These are phyloP conservation scores for Pseudodiploospora longispora DNA, from an alignment of 2,329 filamentous ascomycete genomes.

Conservation along the genomic window DNA sequence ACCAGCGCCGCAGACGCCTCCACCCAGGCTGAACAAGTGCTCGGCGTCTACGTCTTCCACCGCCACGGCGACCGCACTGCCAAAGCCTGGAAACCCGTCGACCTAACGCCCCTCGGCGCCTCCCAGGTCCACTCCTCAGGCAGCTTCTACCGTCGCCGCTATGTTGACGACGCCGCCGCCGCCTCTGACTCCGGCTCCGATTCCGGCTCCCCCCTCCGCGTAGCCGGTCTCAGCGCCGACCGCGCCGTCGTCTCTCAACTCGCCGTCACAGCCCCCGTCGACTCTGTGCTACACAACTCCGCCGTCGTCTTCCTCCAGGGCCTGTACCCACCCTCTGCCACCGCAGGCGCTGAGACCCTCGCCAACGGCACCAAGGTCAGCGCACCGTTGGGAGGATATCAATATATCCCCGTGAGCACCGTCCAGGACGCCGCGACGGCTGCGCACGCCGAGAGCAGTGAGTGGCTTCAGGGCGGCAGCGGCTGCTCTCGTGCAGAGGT, in stretches of 20 bases:
- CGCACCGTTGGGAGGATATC: constrained; percentile 70
- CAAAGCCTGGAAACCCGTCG: constrained; percentile 63
- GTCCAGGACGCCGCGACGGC: constrained; percentile 47
- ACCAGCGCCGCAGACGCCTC: constrained; percentile 19
- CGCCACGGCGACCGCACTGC: constrained; percentile 84
- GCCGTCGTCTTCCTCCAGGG: constrained; percentile 76
- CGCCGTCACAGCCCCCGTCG: constrained; percentile 60
- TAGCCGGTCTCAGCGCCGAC: constrained; percentile 58
- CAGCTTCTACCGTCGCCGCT: constrained; percentile 66
- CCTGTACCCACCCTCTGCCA: constrained; percentile 68
- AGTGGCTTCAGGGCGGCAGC: constrained; percentile 51
- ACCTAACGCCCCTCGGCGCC: constrained; percentile 73
- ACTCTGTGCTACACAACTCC: constrained; percentile 73
- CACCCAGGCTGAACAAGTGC: constrained; percentile 52
- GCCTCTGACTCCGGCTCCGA: neutral
- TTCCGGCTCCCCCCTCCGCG: constrained; percentile 32
- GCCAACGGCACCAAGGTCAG: constrained; percentile 61
- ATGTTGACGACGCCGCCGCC: constrained; percentile 54
- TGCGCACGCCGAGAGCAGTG: constrained; percentile 45
- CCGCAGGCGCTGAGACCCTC: constrained; percentile 49
- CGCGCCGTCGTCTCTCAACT: constrained; percentile 64
- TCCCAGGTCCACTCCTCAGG: constrained; percentile 66
- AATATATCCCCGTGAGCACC: constrained; percentile 68
- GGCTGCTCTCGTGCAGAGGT: constrained; percentile 47
- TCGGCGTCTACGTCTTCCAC: constrained; percentile 81